Evolutionary conservation across 805 yeast species (phyloP).

Genomic region (Ogataea dorogensis): DNA sequence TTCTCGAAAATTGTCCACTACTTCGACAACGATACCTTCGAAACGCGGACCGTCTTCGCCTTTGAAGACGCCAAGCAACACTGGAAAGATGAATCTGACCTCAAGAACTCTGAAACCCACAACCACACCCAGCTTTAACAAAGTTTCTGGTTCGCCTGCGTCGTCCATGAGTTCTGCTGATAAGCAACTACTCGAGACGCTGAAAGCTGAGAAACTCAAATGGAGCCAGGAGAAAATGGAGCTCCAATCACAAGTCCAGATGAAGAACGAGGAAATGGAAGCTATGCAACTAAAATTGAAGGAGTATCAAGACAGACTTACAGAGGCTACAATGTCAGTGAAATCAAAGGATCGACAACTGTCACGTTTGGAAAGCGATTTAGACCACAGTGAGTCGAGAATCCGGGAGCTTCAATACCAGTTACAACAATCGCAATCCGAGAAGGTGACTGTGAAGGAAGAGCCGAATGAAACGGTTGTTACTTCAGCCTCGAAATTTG

Average conservation of each 20-base stretch:
- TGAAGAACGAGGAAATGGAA: slow-evolving; percentile 33
- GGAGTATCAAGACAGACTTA: slow-evolving; percentile 47
- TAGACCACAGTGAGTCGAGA: slow-evolving; percentile 55
- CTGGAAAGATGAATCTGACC: slow-evolving; percentile 27
- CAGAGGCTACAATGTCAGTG: slow-evolving; percentile 47
- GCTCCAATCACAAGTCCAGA: slow-evolving; percentile 29
- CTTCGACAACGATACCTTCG: slow-evolving; percentile 45
- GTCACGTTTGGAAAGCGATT: slow-evolving; percentile 56
- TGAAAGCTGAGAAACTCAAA: slow-evolving; percentile 52
- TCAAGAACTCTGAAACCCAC: slow-evolving; percentile 28
- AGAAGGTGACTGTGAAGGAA: slow-evolving; percentile 13
- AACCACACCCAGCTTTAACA: slow-evolving; percentile 13
- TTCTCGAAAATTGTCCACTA: slow-evolving; percentile 14
- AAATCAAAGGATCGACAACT: slow-evolving; percentile 73
- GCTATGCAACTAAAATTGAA: slow-evolving; percentile 38
- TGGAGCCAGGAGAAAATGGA: slow-evolving; percentile 41
- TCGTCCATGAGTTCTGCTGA: slow-evolving; percentile 28
- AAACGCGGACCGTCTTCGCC: slow-evolving; percentile 75
- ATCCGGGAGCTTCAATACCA: slow-evolving; percentile 28
- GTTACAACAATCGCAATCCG: slow-evolving; percentile 17
- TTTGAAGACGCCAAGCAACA: slow-evolving; percentile 37
- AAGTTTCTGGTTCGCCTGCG: slow-evolving; percentile 20
- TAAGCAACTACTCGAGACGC: slow-evolving; percentile 45
- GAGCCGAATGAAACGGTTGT: slow-evolving; percentile 14
- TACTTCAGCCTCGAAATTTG: slow-evolving; percentile 4